phyloP scores from a whole-genome alignment of 2,329 filamentous ascomycete species.

The Colletotrichum lindemuthianum region DNA sequence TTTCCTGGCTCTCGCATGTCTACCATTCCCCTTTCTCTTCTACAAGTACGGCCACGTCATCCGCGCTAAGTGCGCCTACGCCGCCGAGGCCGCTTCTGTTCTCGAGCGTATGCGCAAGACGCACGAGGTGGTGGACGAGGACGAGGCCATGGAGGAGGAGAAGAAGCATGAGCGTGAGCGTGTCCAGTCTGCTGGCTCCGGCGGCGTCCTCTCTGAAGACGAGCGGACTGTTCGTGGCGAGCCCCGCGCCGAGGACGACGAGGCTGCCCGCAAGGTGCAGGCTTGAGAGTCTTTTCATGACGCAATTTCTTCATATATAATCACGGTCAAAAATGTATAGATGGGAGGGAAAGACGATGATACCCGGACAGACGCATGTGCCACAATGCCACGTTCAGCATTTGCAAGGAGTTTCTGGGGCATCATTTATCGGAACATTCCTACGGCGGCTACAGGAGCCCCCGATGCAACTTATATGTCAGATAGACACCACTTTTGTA shows the following conservation, averaged over 20 bases:
- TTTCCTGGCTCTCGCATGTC: slow-evolving; percentile 76
- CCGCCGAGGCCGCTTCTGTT: slow-evolving; percentile 68
- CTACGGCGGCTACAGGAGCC: slow-evolving; percentile 3
- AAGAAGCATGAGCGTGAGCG: slow-evolving; percentile 30
- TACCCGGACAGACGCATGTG: slow-evolving; percentile 25
- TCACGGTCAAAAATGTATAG: slow-evolving; percentile 19
- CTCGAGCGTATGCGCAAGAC: slow-evolving; percentile 56
- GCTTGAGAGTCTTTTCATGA: background rate
- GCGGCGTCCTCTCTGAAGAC: slow-evolving; percentile 33
- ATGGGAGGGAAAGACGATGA: slow-evolving; percentile 24
- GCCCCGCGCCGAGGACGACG: slow-evolving; percentile 16
- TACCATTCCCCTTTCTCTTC: slow-evolving; percentile 81
- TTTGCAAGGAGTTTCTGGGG: slow-evolving; percentile 29
- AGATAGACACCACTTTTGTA: slow-evolving; percentile 18
- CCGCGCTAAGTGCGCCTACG: slow-evolving; percentile 64
- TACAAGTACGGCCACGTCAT: slow-evolving; percentile 72
- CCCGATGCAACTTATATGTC: slow-evolving; percentile 3
- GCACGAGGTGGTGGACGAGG: slow-evolving; percentile 25
- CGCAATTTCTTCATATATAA: slow-evolving; percentile 1
- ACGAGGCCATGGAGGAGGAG: slow-evolving; percentile 35
- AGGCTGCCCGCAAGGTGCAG: slow-evolving; percentile 14
- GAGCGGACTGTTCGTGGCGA: slow-evolving; percentile 32
- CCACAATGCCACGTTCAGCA: slow-evolving; percentile 22
- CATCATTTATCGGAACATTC: slow-evolving; percentile 19
- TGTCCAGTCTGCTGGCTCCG: background rate